Conservation (phyloP, 2,329 filamentous ascomycete genomes). For the Monilinia fructicola region DNA sequence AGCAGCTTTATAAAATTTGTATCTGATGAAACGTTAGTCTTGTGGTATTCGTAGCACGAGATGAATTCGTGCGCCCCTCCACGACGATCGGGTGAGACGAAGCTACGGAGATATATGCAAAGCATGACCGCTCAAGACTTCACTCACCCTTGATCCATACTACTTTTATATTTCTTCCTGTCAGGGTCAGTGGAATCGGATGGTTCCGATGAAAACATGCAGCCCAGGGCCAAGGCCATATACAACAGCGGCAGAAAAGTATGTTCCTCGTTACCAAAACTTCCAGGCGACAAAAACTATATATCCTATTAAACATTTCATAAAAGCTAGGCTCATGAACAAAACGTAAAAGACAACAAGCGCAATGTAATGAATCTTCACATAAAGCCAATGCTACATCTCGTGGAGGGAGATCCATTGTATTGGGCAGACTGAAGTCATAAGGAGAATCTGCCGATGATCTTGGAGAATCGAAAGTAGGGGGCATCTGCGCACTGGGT, state of each 20-base stretch:
- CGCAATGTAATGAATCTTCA: conserved; percentile 56
- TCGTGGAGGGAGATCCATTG: conserved; percentile 67
- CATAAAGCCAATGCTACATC: conserved; percentile 55
- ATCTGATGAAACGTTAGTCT: conserved; percentile 46
- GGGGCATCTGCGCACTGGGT: conserved; percentile 42
- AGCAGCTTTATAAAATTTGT: conserved; percentile 72
- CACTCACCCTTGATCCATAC: conserved; percentile 57
- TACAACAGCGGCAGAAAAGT: conserved; percentile 70
- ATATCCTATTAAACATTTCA: conserved; percentile 72
- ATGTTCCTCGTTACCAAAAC: conserved; percentile 63
- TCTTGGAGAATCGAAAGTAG: conserved; percentile 38
- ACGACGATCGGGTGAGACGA: not conserved
- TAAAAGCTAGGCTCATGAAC: conserved; percentile 83
- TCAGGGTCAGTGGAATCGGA: conserved; percentile 48
- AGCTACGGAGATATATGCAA: conserved; percentile 1
- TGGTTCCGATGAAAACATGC: conserved; percentile 64
- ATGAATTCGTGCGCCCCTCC: not conserved
- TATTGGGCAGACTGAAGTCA: conserved; percentile 37
- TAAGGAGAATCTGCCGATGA: conserved; percentile 38
- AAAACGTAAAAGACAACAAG: conserved; percentile 62
- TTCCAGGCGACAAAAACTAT: conserved; percentile 65
- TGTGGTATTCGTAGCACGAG: not conserved
- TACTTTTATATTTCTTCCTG: conserved; percentile 50
- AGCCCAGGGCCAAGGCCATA: conserved; percentile 68
- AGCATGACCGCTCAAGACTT: not conserved